Evolutionary conservation across 345 rosid species (phyloP), one percentile per base, ranked within the genome.

Genomic region (Salix dunnii): DNA sequence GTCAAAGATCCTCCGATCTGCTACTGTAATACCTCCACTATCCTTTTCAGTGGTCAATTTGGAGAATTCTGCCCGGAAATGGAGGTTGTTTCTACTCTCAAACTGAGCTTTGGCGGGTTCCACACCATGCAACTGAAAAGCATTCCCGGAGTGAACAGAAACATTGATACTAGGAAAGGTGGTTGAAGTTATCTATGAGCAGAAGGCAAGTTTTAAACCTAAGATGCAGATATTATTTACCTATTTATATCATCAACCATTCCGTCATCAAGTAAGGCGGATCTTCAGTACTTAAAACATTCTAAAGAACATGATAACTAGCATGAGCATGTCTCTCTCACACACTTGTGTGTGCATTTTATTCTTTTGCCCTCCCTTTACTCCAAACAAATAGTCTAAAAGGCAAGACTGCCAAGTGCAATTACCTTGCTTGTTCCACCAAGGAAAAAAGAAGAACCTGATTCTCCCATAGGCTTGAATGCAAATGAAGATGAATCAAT

Each of bases 391-490:
- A 30, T 63, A 67, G n/a, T 28, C 25, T 18, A 70, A 77, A 23
- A 25, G 11, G 72, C 27, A 73, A 62, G 64, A 62, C 30, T 63
- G 17, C 33, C 25, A 65, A 6, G 7, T 30, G 18, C 62, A 79
- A 88, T 85, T 85, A 89, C 91, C 77, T 85, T 90, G 79, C 67
- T 79, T 40, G 82, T 55, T 70, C 82, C 74, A 58, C 86, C 85
- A 43, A 83, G 87, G 82, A 87, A 83, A 79, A 83, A 86, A 53
- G 94, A 82, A 49, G 92, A 83, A 64, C 79, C 80, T 0, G 89
- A 71, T 65, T 88, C 94, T 25, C 84, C 84, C 73, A 83, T 73
- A 51, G 96, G 91, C 81, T 87, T 92, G 89, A 93, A 93, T 14
- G 90, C 91, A 83, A 96, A 96, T 7, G 97, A 86, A 55, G 90